Evolutionary conservation across 352 stramenopile species (phyloP).

Genomic region (Pythium brassicae): DNA sequence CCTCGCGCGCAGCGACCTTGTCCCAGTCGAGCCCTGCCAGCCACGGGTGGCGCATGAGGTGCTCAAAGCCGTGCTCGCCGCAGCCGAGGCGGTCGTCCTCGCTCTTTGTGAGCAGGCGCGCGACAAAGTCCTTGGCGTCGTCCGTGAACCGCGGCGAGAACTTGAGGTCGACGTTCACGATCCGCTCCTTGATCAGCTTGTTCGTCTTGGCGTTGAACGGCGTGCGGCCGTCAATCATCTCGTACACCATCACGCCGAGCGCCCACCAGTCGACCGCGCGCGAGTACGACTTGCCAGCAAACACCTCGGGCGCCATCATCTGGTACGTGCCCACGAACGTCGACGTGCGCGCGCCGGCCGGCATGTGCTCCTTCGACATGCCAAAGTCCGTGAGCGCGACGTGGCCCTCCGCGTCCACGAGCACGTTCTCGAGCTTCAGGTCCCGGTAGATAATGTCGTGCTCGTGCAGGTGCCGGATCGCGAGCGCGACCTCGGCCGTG

Average conservation of each 20-base stretch:
- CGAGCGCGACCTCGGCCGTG: conserved; percentile 94
- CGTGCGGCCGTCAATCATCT: conserved; percentile 85
- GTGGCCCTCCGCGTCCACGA: conserved; percentile 95
- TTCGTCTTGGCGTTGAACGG: conserved; percentile 88
- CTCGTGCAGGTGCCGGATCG: conserved; percentile 91
- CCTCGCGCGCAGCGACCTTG: conserved; percentile 48
- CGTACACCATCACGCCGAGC: conserved; percentile 84
- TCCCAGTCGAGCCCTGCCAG: conserved; percentile 88
- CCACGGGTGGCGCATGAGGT: conserved; percentile 87
- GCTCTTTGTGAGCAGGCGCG: conserved; percentile 92
- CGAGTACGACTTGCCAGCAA: conserved; percentile 84
- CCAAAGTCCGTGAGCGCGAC: conserved; percentile 98
- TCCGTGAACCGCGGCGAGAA: conserved; percentile 79
- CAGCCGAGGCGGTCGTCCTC: conserved; percentile 90
- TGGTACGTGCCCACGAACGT: conserved; percentile 92
- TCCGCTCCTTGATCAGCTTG: conserved; percentile 80
- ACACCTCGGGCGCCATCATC: conserved; percentile 91
- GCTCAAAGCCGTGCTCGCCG: conserved; percentile 80
- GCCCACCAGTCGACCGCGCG: conserved; percentile 89
- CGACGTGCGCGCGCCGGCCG: conserved; percentile 58
- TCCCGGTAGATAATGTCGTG: conserved; percentile 97
- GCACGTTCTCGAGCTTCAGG: conserved; percentile 98
- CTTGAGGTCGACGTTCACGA: conserved; percentile 79
- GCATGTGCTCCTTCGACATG: conserved; percentile 98
- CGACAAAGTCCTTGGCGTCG: conserved; percentile 83